Evolutionary conservation across 2,329 filamentous ascomycete genomes (phyloP).

Genomic region (Ophioceras dolichostomum): DNA sequence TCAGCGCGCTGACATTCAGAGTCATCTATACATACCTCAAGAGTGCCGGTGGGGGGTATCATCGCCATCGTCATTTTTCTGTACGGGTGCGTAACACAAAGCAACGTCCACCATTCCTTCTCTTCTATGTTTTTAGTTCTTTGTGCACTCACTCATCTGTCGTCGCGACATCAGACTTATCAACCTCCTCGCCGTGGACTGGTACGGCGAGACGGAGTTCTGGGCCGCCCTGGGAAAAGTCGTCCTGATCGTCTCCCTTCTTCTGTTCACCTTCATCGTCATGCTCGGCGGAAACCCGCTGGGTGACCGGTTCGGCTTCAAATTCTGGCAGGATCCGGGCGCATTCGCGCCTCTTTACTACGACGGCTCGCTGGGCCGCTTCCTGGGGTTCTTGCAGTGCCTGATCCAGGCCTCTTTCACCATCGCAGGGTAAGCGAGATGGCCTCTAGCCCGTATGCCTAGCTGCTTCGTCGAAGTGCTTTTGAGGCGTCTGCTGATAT

Average conservation of each 20-base stretch:
- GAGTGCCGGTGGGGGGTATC: conserved; percentile 39
- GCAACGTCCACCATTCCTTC: too few relatives aligned
- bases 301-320: conserved; percentile 59
- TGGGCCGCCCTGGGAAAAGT: conserved; percentile 61
- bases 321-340: conserved; percentile 53
- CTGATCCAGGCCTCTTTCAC: conserved; percentile 60
- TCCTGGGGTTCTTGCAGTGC: conserved; percentile 65
- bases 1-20: background rate
- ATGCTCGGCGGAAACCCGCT: conserved; percentile 76
- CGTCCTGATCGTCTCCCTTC: conserved; percentile 56
- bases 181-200: conserved; percentile 62
- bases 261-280: conserved; percentile 67
- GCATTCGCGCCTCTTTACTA: conserved; percentile 57
- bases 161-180: conserved; percentile 41
- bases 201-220: conserved; percentile 70
- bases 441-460: too few relatives aligned
- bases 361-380: conserved; percentile 54
- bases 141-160: background rate
- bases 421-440: conserved; percentile 37
- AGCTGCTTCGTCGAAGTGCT: too few relatives aligned
- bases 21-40: background rate
- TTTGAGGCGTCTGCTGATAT: too few relatives aligned
- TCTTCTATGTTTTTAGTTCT: too few relatives aligned
- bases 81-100: conserved; percentile 29
- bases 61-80: conserved; percentile 46